Base-by-base conservation (phyloP, 768 basidiomycete genomes). In the Boletus speciosus region DNA sequence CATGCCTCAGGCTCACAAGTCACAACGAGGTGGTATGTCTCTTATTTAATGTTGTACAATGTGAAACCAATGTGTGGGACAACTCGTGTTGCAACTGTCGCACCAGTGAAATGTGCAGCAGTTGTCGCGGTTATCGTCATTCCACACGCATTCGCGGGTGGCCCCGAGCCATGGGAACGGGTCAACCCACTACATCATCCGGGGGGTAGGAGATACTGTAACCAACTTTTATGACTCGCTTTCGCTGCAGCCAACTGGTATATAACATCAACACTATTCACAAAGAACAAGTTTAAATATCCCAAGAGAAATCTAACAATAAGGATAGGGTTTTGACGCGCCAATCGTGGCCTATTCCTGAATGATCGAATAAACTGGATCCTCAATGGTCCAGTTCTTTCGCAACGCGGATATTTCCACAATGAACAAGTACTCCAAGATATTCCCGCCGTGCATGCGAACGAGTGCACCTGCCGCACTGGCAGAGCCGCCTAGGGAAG, bases 351-450 rank as follows among this genome's bases (percentile, higher is more conserved):
- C 31, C 56, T 51, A 71, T 61, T 92, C 88, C 71, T 97, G 83
- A 56, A 97, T 77, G 69, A 98, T 85, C 46, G 92, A 90, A 75
- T 96, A 98, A 9, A 85, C 75, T 2, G 93, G 91, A 32, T 92
- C 93, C 31, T 70, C 60, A 6, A 70, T 16, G 64, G 92, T 82
- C 58, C 98, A 82, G 71, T 88, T 86, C 59, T 83, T 77, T 61
- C 89, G 85, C 63, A 93, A 76, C 74, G 88, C 86, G 52, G 80
- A 69, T 56, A 92, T 68, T 60, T 94, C 91, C 57, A 97, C 86
- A 71, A 98, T 85, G 76, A 99, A 99, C 59, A 99, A 75, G 74
- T 98, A 97, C 71, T 97, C 91, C 36, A 96, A 70, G 29, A 88
- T 88, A 61, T 86, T 86, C 47, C 89, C 95, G 19, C 93, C 93